Base-by-base conservation (phyloP, 2,329 filamentous ascomycete species). In the Fusarium kyushuense region DNA sequence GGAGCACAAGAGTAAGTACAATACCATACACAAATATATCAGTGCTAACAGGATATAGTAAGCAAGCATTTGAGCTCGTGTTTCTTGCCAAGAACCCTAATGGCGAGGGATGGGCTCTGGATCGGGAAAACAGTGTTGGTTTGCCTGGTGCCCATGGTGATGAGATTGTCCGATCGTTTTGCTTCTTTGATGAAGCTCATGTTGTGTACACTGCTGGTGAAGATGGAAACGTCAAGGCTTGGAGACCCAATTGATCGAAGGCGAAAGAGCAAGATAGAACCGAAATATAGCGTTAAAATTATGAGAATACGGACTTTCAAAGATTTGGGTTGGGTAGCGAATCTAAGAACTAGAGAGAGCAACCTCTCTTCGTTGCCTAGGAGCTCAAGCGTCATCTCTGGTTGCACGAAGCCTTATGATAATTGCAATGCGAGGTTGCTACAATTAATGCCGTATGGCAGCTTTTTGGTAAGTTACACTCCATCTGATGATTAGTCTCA, bases 1-100 rank as follows among this genome's bases (percentile, higher is more conserved):
- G 90, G 90, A n/a, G 83, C 84, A 36, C 89, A 91, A 72, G 89
- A 90, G 89, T 90, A 80, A 76, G 85, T 82, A 78, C 76, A 29
- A 75, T 74, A 43, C 79, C 72, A 13, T 73, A 77, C 40, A 4
- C 25, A 47, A 79, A 46, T 74, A 25, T 9, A 74, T 75, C 42
- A 65, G 67, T 19, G 8, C 40, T 45, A 33, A 54, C 14, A 6
- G 3, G 5, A 3, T 3, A 11, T 17, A 89, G 87, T 61, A 81
- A 82, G 45, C 81, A 88, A 65, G 80, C 81, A 61, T 90, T 91
- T 67, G 84, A 88, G 74, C 79, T 92, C 58, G 78, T 89, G 45
- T 87, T 89, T 72, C 77, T 91, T 58, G 82, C 84, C 25, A 86
- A 84, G 61, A 79, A 76, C n/a, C 72, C 76, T 3, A 76, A 74